Evolutionary conservation across 441 rosid genomes (phyloP), one percentile per base, ranked within the genome.

Genomic region (Mallotus repandus): DNA sequence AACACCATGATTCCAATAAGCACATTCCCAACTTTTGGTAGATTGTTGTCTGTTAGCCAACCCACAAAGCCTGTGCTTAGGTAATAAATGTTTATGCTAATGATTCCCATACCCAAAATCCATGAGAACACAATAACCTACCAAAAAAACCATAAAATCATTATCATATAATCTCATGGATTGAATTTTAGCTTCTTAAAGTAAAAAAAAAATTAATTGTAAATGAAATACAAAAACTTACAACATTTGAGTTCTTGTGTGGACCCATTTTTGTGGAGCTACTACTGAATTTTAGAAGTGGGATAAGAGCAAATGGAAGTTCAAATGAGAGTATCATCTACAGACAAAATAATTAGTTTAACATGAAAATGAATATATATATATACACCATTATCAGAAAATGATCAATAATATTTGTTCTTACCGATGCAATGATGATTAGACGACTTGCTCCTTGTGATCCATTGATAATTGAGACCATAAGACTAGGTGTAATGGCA

Each of bases 281-380:
- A 74, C 92, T 86, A 53, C 97, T 91, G 77, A 91, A 91, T 72
- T 89, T 91, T 14, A 91, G 91, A 58, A 91, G 90, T 18, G 97
- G 97, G 56, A 91, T 88, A 1, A 91, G 83, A 52, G 92, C 87
- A 76, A 89, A 91, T 16, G 94, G 97, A 53, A 91, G 88, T 63
- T 89, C 93, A 67, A 89, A 91, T 9, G 93, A 89, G 18, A 91
- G 85, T 68, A 89, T 88, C 88, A 91, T 91, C 94, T 89, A 14
- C 13, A 4, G 3, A 38, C 5, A n/a, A 11, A 14, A 29, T 29
- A 29, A 29, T 29, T 2, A 29, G 32, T 29, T 5, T 1, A 29
- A 58, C 10, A 6, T 38, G 63, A 69, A 69, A 21, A 18, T 59
- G 32, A 29, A 29, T 22, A 15, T 9, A 25, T 0, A 9, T 5